Percentiles rank a stretch among this genome's conserved stretches.
These are phyloP conservation scores for Asterochloris erici DNA, from an alignment of 139 green algal genomes.

Conservation along the genomic window DNA sequence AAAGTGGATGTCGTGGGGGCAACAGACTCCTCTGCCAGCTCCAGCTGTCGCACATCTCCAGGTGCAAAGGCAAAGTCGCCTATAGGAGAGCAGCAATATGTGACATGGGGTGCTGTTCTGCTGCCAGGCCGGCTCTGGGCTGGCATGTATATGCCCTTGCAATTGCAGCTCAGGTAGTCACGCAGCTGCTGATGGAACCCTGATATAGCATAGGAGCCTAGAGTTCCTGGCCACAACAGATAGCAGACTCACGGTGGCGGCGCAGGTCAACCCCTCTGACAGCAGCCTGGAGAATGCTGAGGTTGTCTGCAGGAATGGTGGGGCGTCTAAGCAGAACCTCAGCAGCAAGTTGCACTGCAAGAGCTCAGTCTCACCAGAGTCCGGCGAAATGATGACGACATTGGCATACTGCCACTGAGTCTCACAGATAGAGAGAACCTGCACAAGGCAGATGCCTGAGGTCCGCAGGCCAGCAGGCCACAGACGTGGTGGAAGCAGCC, in stretches of 20 bases:
- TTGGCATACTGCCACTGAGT: constrained; percentile 46
- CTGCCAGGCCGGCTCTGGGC: no score
- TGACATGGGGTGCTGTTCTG: no score
- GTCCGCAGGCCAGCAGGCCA: neutral
- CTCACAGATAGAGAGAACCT: constrained; percentile 58
- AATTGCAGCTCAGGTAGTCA: no score
- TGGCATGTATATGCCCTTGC: no score
- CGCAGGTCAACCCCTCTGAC: constrained; percentile 63
- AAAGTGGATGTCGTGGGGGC: constrained; percentile 24
- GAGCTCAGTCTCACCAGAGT: constrained; percentile 39
- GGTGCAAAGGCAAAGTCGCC: constrained; percentile 45
- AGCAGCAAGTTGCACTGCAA: no score
- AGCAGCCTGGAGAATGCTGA: constrained; percentile 67
- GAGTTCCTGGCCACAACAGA: no score
- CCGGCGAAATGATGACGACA: constrained; percentile 66
- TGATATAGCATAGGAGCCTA: no score
- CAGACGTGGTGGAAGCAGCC: neutral
- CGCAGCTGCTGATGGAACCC: no score
- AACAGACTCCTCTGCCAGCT: constrained; percentile 23
- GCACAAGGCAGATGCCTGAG: constrained; percentile 16
- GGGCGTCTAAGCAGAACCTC: no score
- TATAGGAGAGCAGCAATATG: no score
- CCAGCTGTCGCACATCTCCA: constrained; percentile 54
- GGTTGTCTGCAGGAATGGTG: constrained; percentile 14
- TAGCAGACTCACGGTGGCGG: constrained; percentile 25